These are phyloP conservation scores for Elaeis oleifera DNA, from an alignment of 202 grass and related monocot species.

Conservation along the genomic window DNA sequence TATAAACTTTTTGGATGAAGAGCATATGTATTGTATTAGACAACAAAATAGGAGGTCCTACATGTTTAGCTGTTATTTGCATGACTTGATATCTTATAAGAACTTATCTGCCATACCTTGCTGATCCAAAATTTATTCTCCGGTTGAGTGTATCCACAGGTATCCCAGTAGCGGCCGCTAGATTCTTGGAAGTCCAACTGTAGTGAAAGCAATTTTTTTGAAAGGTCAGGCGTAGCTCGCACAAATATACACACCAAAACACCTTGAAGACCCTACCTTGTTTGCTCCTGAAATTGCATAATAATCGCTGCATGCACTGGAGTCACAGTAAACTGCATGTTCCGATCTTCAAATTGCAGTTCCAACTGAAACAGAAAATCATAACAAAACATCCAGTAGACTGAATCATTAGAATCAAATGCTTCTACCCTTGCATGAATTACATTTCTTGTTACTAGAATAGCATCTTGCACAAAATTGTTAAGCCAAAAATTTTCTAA, in stretches of 20 bases:
- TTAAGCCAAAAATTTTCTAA: too few species aligned
- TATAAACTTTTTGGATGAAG: too few species aligned
- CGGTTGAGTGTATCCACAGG: conserved; percentile 79
- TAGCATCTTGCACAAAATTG: too few species aligned
- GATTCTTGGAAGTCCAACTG: conserved; percentile 92
- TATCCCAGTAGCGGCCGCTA: conserved; percentile 66
- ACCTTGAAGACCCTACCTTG: conserved; percentile 42
- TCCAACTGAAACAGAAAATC: conserved; percentile 51
- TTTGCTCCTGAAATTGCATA: conserved; percentile 85
- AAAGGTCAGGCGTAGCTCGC: conserved; percentile 13
- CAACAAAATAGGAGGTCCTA: too few species aligned
- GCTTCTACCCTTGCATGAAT: too few species aligned
- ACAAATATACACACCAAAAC: conserved; percentile 20
- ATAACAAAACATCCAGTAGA: not conserved
- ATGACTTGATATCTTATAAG: not conserved
- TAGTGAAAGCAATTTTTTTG: conserved; percentile 16
- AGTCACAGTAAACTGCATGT: conserved; percentile 83
- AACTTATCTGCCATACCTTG: conserved; percentile 47
- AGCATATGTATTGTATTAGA: too few species aligned
- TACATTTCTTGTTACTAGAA: too few species aligned
- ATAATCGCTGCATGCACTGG: conserved; percentile 95
- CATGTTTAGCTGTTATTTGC: too few species aligned
- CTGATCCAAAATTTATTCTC: conserved; percentile 95
- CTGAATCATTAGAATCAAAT: too few species aligned
- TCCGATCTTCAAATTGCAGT: conserved; percentile 84